Evolutionary conservation across 345 rosid genomes (phyloP).

Genomic region (Ceriops zippeliana): DNA sequence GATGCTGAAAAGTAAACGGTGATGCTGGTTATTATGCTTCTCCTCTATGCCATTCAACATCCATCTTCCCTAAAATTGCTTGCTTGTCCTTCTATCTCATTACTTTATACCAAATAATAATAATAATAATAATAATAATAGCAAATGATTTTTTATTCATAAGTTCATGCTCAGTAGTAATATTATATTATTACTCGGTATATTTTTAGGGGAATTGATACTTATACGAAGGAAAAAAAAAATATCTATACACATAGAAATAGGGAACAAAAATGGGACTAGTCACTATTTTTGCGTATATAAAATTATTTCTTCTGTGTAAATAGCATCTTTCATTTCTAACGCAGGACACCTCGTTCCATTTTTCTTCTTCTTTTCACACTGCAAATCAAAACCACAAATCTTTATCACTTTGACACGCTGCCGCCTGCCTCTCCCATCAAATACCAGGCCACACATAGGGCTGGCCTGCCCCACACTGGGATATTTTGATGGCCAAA

Average conservation of each 20-base stretch:
- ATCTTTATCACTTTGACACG: constrained; percentile 30
- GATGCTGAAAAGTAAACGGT: constrained; percentile 8
- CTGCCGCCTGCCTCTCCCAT: background rate
- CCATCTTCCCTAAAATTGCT: constrained; percentile 45
- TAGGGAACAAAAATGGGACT: too few relatives aligned
- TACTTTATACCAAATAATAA: constrained; percentile 4
- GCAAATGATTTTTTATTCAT: background rate
- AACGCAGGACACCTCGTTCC: background rate
- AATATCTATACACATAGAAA: too few relatives aligned
- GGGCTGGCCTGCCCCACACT: constrained; percentile 15
- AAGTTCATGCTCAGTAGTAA: background rate
- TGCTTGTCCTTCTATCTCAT: constrained; percentile 31
- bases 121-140: too few relatives aligned
- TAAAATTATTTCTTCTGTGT: too few relatives aligned
- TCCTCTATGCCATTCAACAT: constrained; percentile 41
- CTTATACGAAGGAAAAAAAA: too few relatives aligned
- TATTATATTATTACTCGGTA: background rate
- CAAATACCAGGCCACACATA: background rate
- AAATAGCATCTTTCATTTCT: background rate
- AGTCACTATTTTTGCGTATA: too few relatives aligned
- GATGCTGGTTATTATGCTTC: constrained; percentile 34
- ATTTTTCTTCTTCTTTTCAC: constrained; percentile 24
- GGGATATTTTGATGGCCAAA: constrained; percentile 15
- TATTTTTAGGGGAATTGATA: too few relatives aligned
- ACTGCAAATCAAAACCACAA: constrained; percentile 31